Conservation (phyloP, 108 stramenopile species). For the Aurantiochytrium sp. region DNA sequence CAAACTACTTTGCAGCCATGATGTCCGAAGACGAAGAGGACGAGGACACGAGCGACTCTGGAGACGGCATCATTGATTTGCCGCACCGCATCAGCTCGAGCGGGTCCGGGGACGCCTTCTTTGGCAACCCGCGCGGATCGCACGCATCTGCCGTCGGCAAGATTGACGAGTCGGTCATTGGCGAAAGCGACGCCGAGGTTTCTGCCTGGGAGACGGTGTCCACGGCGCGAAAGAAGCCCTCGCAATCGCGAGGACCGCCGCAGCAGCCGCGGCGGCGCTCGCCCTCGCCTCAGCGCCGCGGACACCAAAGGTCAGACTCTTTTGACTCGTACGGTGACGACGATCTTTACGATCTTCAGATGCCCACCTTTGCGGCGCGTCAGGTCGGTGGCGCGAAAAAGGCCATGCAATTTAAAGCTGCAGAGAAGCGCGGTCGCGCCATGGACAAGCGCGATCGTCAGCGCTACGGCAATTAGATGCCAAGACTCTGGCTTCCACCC, state of each 20-base stretch:
- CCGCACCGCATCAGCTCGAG: not conserved
- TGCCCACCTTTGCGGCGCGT: not conserved
- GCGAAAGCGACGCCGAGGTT: not conserved
- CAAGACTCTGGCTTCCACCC: not conserved
- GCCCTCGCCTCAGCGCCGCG: not conserved
- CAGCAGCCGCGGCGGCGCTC: not conserved
- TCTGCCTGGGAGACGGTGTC: not conserved
- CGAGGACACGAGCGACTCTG: not conserved
- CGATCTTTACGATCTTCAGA: not conserved
- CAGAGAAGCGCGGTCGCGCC: not conserved
- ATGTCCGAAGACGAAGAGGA: not conserved
- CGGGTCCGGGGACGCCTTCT: not conserved
- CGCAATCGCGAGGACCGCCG: not conserved
- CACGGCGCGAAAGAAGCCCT: no score
- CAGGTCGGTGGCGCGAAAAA: not conserved
- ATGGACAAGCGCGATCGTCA: not conserved
- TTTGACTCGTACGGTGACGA: not conserved
- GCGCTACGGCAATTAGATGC: not conserved
- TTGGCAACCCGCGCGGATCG: not conserved
- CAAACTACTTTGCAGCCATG: not conserved
- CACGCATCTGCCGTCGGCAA: not conserved
- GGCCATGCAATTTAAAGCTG: constrained; percentile 2
- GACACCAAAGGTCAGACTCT: not conserved
- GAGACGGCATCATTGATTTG: not conserved
- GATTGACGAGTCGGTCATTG: constrained; percentile 14